Conservation (phyloP, 2,329 filamentous ascomycete species). For the Reticulascus tulasneorum region DNA sequence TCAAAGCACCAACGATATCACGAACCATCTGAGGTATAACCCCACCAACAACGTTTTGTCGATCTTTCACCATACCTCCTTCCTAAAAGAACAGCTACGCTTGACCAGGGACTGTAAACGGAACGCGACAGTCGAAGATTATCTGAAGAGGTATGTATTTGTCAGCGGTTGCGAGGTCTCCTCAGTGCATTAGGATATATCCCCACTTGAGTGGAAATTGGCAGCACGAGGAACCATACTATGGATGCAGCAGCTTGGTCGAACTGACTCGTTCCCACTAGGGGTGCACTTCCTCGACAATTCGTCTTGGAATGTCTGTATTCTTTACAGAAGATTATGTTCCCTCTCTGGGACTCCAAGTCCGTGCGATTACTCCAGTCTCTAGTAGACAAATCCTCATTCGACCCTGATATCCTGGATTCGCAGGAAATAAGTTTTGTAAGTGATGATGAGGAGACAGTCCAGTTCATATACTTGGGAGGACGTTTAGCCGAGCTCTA, state of each 20-base stretch:
- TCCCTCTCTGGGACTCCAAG: constrained; percentile 11
- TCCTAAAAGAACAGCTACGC: constrained; percentile 13
- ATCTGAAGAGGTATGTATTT: neutral
- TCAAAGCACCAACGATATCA: constrained; percentile 8
- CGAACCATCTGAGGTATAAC: constrained; percentile 11
- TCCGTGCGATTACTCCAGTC: constrained; percentile 9
- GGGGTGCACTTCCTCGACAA: constrained; percentile 12
- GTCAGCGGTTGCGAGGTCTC: too few species aligned
- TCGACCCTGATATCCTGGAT: constrained; percentile 11
- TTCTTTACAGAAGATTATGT: constrained; percentile 12
- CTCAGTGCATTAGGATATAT: too few species aligned
- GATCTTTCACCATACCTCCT: constrained; percentile 10
- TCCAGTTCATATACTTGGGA: constrained; percentile 11
- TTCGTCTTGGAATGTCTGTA: constrained; percentile 11
- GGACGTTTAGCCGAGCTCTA: constrained; percentile 11
- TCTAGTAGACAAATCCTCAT: constrained; percentile 4
- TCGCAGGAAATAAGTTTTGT: constrained; percentile 5
- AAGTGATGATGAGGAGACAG: constrained; percentile 7
- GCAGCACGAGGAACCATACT: too few species aligned
- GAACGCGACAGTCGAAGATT: neutral
- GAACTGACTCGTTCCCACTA: constrained; percentile 2
- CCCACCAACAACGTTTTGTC: constrained; percentile 5
- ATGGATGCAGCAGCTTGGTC: too few species aligned
- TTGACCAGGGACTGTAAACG: constrained; percentile 2
- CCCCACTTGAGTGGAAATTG: too few species aligned